Base-by-base conservation (phyloP, 495 filamentous ascomycete genomes). In the Aspergillus olivimuriae region DNA sequence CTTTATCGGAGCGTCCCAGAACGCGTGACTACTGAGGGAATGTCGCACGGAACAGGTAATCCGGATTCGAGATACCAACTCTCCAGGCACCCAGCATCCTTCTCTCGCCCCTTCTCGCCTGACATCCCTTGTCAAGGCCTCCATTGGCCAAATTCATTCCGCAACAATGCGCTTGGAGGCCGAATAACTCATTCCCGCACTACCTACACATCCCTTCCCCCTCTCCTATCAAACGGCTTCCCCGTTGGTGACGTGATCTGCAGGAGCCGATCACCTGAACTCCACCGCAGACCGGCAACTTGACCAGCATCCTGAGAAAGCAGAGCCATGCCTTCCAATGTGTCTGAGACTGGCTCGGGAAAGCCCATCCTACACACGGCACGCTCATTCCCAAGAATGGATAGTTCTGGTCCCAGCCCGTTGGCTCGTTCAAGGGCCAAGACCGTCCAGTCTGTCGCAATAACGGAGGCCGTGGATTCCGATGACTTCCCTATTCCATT, bases 351-450 rank as follows among this genome's bases (percentile, higher is more conserved):
- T 59, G 57, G 47, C 47, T 36, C 41, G 41, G 51, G 32, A 46
- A 65, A 54, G 49, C 68, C 61, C 47, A 60, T 44, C 52, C 59
- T 52, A 53, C 55, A 61, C 47, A 34, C 60, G 45, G 54, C 72
- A 19, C 74, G 61, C 41, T 80, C 80, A 7, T 82, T 80, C 51
- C 73, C 72, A 48, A 72, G 75, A 34, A 69, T 78, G 49, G 73
- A 75, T 16, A 52, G 57, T n/a, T 52, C 72, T 14, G 57, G 70
- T 4, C 47, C 51, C 41, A 74, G 56, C 45, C 68, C 63, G 43
- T 54, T 62, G 47, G 56, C 51, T 63, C 57, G 70, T 16, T 76
- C 73, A 51, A 68, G 83, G 55, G 79, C 84, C 14, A 82, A 69
- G 58, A 84, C 82, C 1, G 60, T 83, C 20, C 78, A 84, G 50